A percentile compares a stretch with the other conserved stretches of the same genome.
These are phyloP conservation scores for Ustilago bromivora DNA, from an alignment of 1,284 basidiomycete species.

Conservation along the genomic window DNA sequence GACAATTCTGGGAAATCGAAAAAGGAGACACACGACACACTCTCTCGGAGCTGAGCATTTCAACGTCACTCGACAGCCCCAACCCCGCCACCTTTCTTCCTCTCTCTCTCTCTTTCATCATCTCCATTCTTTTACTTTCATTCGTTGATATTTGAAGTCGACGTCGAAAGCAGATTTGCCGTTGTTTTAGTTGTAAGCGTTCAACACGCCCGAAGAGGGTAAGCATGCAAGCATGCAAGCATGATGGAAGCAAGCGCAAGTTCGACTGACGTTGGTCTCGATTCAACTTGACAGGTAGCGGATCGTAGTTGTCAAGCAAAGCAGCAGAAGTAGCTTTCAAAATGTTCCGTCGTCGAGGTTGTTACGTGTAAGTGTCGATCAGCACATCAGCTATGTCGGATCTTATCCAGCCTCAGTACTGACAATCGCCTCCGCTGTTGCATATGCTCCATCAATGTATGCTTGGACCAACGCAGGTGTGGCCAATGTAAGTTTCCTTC, in stretches of 20 bases:
- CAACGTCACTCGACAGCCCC: too few relatives aligned
- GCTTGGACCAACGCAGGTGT: slow-evolving; percentile 15
- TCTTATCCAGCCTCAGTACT: neutral
- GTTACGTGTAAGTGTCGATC: neutral
- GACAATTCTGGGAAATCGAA: neutral
- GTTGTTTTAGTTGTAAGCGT: neutral
- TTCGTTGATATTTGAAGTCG: neutral
- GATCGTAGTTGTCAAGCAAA: slow-evolving; percentile 1
- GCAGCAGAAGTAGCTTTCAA: slow-evolving; percentile 1
- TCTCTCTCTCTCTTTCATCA: neutral
- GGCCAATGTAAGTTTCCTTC: slow-evolving; percentile 40
- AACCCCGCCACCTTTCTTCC: neutral
- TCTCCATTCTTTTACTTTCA: neutral
- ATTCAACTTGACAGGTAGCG: neutral
- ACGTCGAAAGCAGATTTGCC: neutral
- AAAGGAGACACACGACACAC: slow-evolving; percentile 4
- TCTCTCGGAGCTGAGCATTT: neutral
- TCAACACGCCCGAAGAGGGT: neutral
- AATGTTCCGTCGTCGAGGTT: slow-evolving; percentile 9
- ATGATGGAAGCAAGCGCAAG: too few relatives aligned
- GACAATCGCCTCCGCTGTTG: neutral
- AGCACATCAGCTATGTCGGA: neutral
- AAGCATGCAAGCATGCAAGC: too few relatives aligned
- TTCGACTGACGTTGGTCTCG: too few relatives aligned
- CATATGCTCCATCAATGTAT: neutral